These are phyloP conservation scores for Yamadazyma taylorii DNA, from an alignment of 1,139 yeast genomes.

Conservation along the genomic window DNA sequence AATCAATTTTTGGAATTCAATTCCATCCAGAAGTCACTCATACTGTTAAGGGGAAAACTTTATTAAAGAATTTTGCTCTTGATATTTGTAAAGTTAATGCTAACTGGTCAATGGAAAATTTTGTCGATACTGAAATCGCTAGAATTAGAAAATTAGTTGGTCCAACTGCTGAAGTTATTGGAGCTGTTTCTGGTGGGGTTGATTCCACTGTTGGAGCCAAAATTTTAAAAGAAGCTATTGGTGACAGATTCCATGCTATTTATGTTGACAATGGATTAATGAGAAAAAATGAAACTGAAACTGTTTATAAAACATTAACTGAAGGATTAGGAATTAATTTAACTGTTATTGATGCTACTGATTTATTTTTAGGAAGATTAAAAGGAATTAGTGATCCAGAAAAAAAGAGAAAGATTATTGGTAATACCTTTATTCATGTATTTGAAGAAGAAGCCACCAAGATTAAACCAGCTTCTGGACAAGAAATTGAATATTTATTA, in stretches of 20 bases:
- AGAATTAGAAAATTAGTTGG: constrained; percentile 91
- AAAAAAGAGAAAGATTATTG: constrained; percentile 97
- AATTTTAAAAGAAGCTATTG: constrained; percentile 96
- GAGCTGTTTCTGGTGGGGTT: constrained; percentile 99
- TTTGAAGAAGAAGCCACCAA: constrained; percentile 95
- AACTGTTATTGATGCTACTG: constrained; percentile 92
- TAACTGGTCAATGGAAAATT: constrained; percentile 98
- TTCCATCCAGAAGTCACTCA: constrained; percentile 99
- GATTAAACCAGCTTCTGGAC: constrained; percentile 86
- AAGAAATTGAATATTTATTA: constrained; percentile 86
- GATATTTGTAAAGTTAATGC: constrained; percentile 81
- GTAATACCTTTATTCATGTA: constrained; percentile 95
- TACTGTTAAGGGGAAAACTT: constrained; percentile 83
- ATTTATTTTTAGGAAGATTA: constrained; percentile 79
- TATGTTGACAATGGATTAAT: constrained; percentile 97
- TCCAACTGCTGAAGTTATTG: constrained; percentile 97
- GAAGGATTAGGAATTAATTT: constrained; percentile 93
- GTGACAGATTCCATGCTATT: constrained; percentile 97
- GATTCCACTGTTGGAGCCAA: constrained; percentile 99
- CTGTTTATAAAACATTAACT: constrained; percentile 83
- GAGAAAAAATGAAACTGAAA: constrained; percentile 90
- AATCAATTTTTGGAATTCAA: constrained; percentile 88
- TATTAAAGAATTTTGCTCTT: constrained; percentile 90
- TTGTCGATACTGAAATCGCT: constrained; percentile 92
- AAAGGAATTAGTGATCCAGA: constrained; percentile 98